These are phyloP conservation scores for Bruguiera sexangula DNA, from an alignment of 345 rosid species.

Conservation along the genomic window DNA sequence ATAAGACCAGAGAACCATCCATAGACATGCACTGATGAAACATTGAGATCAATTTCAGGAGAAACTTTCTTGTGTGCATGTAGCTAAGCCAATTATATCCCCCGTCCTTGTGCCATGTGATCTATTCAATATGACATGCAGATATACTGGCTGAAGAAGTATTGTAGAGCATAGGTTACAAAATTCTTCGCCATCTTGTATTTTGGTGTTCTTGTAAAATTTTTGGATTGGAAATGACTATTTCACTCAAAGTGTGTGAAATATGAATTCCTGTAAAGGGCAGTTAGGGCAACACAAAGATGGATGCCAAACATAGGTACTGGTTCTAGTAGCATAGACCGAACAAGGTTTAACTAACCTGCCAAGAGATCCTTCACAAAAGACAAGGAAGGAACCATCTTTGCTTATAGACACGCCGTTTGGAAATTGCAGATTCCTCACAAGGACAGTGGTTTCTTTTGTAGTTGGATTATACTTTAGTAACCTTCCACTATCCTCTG, in stretches of 20 bases:
- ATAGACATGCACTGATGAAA: too few relatives aligned
- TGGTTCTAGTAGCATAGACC: background rate
- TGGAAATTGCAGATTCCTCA: slow-evolving; percentile 69
- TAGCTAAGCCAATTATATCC: too few relatives aligned
- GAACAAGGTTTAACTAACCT: slow-evolving; percentile 37
- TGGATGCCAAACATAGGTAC: background rate
- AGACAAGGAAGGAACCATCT: slow-evolving; percentile 74
- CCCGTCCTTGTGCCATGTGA: too few relatives aligned
- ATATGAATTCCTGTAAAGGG: too few relatives aligned
- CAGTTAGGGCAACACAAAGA: background rate
- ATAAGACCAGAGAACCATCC: too few relatives aligned
- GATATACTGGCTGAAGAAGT: too few relatives aligned
- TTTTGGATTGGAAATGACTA: background rate
- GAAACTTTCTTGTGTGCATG: too few relatives aligned
- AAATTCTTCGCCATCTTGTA: too few relatives aligned
- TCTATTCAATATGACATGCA: too few relatives aligned
- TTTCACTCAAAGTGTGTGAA: too few relatives aligned
- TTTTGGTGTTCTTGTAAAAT: background rate
- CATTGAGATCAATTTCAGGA: too few relatives aligned
- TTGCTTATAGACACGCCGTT: slow-evolving; percentile 86
- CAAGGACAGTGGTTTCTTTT: slow-evolving; percentile 64
- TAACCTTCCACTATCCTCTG: slow-evolving; percentile 67
- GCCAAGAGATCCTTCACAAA: slow-evolving; percentile 64
- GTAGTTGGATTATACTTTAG: slow-evolving; percentile 66
- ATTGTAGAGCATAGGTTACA: too few relatives aligned